These are phyloP conservation scores for Yarrowia divulgata DNA, from an alignment of 805 yeast genomes.

Conservation along the genomic window DNA sequence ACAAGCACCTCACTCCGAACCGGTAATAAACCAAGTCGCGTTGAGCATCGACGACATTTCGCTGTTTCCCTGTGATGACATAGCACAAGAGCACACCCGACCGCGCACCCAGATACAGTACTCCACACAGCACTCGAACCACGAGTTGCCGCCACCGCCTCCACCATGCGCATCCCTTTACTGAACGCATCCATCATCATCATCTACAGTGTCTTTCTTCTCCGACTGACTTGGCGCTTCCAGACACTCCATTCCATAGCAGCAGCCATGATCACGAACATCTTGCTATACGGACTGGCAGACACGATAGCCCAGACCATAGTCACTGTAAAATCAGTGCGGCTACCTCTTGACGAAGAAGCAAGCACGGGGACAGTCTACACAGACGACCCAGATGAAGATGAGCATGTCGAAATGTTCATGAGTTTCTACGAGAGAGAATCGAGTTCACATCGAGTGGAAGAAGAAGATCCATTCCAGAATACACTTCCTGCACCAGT, in stretches of 20 bases:
- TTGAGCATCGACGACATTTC: too few species aligned
- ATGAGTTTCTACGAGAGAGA: slow-evolving; percentile 28
- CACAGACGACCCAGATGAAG: slow-evolving; percentile 26
- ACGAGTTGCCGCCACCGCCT: neutral
- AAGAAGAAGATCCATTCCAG: neutral
- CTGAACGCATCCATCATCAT: slow-evolving; percentile 13
- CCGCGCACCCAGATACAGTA: too few species aligned
- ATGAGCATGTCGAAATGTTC: slow-evolving; percentile 34
- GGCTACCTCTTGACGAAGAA: slow-evolving; percentile 2
- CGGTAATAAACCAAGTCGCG: too few species aligned
- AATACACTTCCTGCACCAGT: neutral
- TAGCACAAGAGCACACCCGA: too few species aligned
- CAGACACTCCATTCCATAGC: slow-evolving; percentile 33
- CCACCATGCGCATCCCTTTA: slow-evolving; percentile 7
- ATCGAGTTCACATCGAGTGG: neutral
- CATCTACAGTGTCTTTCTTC: slow-evolving; percentile 24
- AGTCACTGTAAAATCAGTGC: slow-evolving; percentile 2
- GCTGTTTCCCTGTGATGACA: too few species aligned
- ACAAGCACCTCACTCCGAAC: too few species aligned
- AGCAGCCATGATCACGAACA: slow-evolving; percentile 66
- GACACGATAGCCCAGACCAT: slow-evolving; percentile 88
- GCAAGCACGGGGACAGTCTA: neutral
- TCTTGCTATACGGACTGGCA: slow-evolving; percentile 85
- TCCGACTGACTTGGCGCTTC: slow-evolving; percentile 24
- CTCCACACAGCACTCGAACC: too few species aligned